These are phyloP conservation scores for Colletotrichum kahawae DNA, from an alignment of 2,329 filamentous ascomycete genomes.

Conservation along the genomic window DNA sequence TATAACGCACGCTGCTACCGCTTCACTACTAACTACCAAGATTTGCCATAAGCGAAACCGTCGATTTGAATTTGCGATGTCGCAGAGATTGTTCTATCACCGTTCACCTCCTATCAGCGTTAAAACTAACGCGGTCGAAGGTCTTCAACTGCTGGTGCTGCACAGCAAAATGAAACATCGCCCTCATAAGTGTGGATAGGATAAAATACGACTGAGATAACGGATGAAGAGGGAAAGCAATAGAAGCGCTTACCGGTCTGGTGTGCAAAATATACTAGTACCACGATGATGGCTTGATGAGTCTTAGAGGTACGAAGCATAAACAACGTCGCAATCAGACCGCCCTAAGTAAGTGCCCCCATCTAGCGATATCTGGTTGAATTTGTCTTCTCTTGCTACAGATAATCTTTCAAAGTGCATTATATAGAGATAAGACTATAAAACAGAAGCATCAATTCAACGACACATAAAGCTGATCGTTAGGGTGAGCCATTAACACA, in stretches of 20 bases:
- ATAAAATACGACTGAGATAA: not conserved
- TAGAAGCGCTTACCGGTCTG: fast-evolving
- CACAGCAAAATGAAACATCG: too few species aligned
- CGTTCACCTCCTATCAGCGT: too few species aligned
- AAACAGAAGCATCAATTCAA: fast-evolving
- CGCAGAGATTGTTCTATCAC: too few species aligned
- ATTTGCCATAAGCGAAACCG: too few species aligned
- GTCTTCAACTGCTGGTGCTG: too few species aligned
- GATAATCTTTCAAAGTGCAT: fast-evolving
- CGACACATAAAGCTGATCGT: not conserved
- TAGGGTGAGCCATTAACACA: fast-evolving
- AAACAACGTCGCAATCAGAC: not conserved
- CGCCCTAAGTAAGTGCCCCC: too few species aligned
- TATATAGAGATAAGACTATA: fast-evolving
- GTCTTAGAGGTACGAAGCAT: not conserved
- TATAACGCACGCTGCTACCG: too few species aligned
- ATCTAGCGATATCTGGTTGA: too few species aligned
- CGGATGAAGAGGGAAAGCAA: not conserved
- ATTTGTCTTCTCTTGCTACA: not conserved
- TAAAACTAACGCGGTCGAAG: too few species aligned
- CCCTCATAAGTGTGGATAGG: not conserved
- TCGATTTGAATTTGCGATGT: too few species aligned
- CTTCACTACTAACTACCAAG: too few species aligned
- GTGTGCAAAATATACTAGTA: not conserved
- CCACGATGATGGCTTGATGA: too few species aligned